phyloP scores from a whole-genome alignment of 2,329 filamentous ascomycete species.

The Leptodontidium sp. region DNA sequence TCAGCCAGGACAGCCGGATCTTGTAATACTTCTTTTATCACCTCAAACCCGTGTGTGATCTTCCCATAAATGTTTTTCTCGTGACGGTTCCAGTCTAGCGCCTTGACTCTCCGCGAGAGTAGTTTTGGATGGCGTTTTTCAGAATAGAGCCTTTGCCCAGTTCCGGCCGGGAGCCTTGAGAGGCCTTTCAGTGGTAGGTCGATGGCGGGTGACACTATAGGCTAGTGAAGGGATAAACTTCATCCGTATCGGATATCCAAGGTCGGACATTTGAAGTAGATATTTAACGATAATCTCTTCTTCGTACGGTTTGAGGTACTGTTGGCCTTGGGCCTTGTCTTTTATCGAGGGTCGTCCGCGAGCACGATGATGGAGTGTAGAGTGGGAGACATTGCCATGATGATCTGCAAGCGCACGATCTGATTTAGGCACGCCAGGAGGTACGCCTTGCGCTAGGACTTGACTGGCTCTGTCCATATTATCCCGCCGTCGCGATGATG shows the following conservation, averaged over 20 bases:
- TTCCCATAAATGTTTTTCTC: slow-evolving; percentile 40
- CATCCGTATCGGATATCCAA: slow-evolving; percentile 29
- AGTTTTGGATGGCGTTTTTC: slow-evolving; percentile 36
- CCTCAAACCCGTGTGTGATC: slow-evolving; percentile 46
- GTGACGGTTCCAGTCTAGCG: slow-evolving; percentile 32
- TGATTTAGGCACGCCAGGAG: no score
- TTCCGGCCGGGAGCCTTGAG: slow-evolving; percentile 34
- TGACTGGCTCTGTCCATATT: no score
- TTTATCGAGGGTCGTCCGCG: slow-evolving; percentile 42
- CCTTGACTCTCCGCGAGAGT: slow-evolving; percentile 30
- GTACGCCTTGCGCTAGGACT: no score
- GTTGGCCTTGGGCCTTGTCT: slow-evolving; percentile 43
- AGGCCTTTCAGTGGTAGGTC: slow-evolving; percentile 27
- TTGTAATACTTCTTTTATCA: slow-evolving; percentile 42
- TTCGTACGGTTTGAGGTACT: slow-evolving; percentile 44
- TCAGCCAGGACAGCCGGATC: slow-evolving; percentile 27
- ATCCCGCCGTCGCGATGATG: no score
- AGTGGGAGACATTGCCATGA: no score
- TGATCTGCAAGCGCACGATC: no score
- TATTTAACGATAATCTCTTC: slow-evolving; percentile 39
- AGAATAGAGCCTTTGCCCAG: slow-evolving; percentile 35
- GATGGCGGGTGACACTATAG: slow-evolving; percentile 28
- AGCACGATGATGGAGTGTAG: no score
- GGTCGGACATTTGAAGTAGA: slow-evolving; percentile 26
- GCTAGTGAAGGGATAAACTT: slow-evolving; percentile 28